Evolutionary conservation across 805 yeast genomes (phyloP), one percentile per base, ranked within the genome.

Genomic region (Kuraishia capsulata): DNA sequence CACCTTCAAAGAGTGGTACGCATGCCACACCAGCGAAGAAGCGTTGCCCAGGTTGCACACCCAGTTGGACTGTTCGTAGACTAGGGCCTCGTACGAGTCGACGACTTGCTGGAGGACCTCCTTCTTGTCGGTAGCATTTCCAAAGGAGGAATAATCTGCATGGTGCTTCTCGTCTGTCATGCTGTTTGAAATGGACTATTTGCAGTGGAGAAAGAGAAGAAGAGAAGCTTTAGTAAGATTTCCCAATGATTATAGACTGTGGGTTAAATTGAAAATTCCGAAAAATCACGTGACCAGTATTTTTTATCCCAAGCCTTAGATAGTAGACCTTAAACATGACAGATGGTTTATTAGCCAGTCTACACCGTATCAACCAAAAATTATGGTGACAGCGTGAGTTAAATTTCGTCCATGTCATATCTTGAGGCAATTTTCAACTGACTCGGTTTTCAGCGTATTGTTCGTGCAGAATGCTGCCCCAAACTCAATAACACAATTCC

Each of bases 21-120:
- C 89, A 51, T 87, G 80, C 96, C 96, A 90, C 36, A 92, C 47
- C 41, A 90, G 65, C 4, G 96, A 83, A 5, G 96, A 71, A 29
- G 90, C 81, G 52, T 90, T 90, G 20, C 97, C 75, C 25, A 88
- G 61, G 52, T 92, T 90, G 44, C 94, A 78, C 3, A 90, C 89
- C 96, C 96, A 89, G 59, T 86, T 84, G 24, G 62, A 53, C 42
- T 81, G 84, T 6, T 67, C 86, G 1, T 53, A 63, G 1, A 78
- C 59, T 13, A 90, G 64, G 0, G 90, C 88, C 34, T 66, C 64
- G 47, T 84, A 84, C 1, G 87, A 73, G 35, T 64, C 70, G 2
- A 83, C 37, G 4, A 85, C 59, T 41, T 63, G 64, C 40, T 77
- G 73, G 17, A 88, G 67, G 4, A 75, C 64, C 37, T 83, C 90